Evolutionary conservation across 768 basidiomycete genomes (phyloP), one percentile per base, ranked within the genome.

Genomic region (Artomyces pyxidatus): DNA sequence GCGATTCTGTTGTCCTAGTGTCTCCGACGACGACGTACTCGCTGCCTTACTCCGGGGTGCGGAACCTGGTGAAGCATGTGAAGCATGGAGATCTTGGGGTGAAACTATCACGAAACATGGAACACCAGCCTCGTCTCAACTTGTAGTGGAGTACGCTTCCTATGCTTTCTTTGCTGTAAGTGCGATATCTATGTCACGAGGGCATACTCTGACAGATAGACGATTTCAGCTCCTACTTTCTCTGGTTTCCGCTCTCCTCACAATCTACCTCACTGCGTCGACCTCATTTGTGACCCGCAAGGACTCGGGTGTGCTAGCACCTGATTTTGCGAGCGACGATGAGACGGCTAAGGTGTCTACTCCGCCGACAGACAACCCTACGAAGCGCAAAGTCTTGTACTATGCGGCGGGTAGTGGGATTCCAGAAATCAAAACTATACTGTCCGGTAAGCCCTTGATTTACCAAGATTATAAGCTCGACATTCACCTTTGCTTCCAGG

Each of bases 321-420:
- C 80, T 0, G 67, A 66, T 16, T 76, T 79, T 25, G 57, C 59
- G 6, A 48, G 62, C 37, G 54, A 35, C 22, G 56, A 63, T 37
- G 57, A 58, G 49, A 51, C 44, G 6, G 37, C 22, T 6, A 49
- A 30, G 14, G 10, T 32, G 30, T 29, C 52, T 57, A 50, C 54
- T 53, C 60, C 59, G 37, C 61, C 63, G 26, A 29, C 53, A 45
- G 42, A 49, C 30, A 55, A 32, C 37, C 48, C 50, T 27, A 52
- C 40, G n/a, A 81, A 74, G 54, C 78, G 91, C 47, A 80, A 81
- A 58, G 75, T 85, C 41, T 72, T 92, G 68, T 93, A 88, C 69
- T 96, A 88, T 85, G 91, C 96, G 9, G 91, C 92, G 17, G 96
- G 96, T 17, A 89, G 86, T 60, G 96, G 96, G 42, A 94, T 98